These are phyloP conservation scores for Fraxinus cuspidata DNA, from an alignment of 257 asterid species.

Conservation along the genomic window DNA sequence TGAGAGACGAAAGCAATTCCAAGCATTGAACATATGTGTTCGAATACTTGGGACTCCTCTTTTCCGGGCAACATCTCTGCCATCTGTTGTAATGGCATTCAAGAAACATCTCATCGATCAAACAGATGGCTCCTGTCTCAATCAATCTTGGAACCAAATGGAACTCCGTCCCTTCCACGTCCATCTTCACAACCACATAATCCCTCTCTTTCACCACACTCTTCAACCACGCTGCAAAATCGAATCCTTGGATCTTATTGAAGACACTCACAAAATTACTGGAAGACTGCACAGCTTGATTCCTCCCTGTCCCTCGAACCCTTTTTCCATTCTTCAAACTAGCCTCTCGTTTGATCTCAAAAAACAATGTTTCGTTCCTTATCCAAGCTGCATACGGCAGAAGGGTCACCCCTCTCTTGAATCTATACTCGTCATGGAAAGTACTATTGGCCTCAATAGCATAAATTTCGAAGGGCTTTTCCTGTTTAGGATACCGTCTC, in stretches of 20 bases:
- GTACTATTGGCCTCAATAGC: conserved; percentile 60
- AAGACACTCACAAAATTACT: conserved; percentile 39
- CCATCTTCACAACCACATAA: conserved; percentile 97
- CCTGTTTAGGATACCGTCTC: conserved; percentile 63
- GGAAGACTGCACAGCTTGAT: conserved; percentile 74
- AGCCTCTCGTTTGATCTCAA: conserved; percentile 47
- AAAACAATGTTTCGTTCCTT: conserved; percentile 64
- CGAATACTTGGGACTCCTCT: conserved; percentile 71
- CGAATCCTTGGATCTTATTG: conserved; percentile 84
- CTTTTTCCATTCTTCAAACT: conserved; percentile 32
- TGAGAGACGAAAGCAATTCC: conserved; percentile 54
- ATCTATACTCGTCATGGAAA: conserved; percentile 45
- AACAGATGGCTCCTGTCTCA: conserved; percentile 83
- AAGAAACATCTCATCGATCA: conserved; percentile 88
- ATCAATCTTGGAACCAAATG: conserved; percentile 83
- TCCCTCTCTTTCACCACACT: conserved; percentile 63
- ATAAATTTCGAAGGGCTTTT: conserved; percentile 53
- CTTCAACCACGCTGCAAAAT: conserved; percentile 92
- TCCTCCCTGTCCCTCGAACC: conserved; percentile 84
- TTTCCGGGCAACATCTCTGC: conserved; percentile 98
- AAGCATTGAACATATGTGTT: conserved; percentile 85
- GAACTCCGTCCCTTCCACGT: conserved; percentile 96
- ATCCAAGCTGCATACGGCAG: conserved; percentile 75
- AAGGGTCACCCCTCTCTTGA: conserved; percentile 44
- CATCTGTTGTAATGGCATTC: conserved; percentile 97